Conservation (phyloP, 805 yeast genomes). For the Candida arabinofermentans region DNA sequence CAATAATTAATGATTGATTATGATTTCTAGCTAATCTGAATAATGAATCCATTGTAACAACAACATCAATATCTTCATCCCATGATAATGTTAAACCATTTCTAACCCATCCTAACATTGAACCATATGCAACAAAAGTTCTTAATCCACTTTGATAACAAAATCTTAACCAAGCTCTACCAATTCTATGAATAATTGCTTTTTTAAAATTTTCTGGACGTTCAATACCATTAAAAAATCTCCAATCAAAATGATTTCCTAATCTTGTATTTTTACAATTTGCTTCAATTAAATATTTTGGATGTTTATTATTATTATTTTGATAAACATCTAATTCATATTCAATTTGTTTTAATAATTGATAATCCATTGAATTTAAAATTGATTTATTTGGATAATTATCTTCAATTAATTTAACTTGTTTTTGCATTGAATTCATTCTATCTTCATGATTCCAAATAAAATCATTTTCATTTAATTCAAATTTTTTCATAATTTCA, state of each 20-base stretch:
- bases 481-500: conserved; percentile 8
- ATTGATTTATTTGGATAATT: conserved; percentile 4
- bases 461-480: conserved; percentile 22
- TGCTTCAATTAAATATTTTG: conserved; percentile 39
- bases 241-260: conserved; percentile 48
- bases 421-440: conserved; percentile 14
- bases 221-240: conserved; percentile 47
- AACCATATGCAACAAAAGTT: conserved; percentile 67
- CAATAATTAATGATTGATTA: conserved; percentile 47
- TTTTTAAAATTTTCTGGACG: conserved; percentile 37
- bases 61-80: conserved; percentile 67
- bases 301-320: conserved; percentile 7
- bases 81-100: conserved; percentile 61
- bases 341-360: conserved; percentile 15
- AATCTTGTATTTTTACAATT: conserved; percentile 10
- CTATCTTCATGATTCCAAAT: conserved; percentile 19
- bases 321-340: conserved; percentile 13
- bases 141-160: conserved; percentile 40
- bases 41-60: conserved; percentile 50
- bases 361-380: conserved; percentile 16
- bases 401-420: conserved; percentile 1
- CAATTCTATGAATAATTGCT: conserved; percentile 40
- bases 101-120: conserved; percentile 61
- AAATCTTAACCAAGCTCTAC: conserved; percentile 51
- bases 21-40: conserved; percentile 42